These are phyloP conservation scores for Fusarium stilboides DNA, from an alignment of 2,329 filamentous ascomycete species.

Conservation along the genomic window DNA sequence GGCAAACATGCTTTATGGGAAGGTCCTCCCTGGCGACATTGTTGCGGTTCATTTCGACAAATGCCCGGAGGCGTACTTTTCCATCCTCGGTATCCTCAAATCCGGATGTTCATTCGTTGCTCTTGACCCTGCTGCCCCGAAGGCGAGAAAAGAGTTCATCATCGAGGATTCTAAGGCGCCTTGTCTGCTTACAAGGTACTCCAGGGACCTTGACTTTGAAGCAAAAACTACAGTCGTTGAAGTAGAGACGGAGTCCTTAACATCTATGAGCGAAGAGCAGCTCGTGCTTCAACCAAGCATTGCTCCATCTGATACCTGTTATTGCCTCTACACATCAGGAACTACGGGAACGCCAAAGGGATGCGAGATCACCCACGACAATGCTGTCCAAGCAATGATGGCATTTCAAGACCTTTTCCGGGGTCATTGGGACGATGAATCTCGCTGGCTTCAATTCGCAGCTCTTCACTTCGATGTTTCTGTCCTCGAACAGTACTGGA, in stretches of 20 bases:
- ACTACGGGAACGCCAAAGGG: slow-evolving; percentile 91
- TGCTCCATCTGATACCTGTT: slow-evolving; percentile 73
- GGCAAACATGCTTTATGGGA: slow-evolving; percentile 72
- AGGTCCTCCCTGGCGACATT: slow-evolving; percentile 70
- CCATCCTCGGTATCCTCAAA: slow-evolving; percentile 86
- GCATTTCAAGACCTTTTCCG: slow-evolving; percentile 85
- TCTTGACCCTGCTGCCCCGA: slow-evolving; percentile 81
- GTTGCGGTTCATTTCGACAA: slow-evolving; percentile 88
- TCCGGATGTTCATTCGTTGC: slow-evolving; percentile 86
- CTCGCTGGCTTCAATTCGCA: slow-evolving; percentile 92
- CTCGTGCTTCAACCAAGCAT: slow-evolving; percentile 44
- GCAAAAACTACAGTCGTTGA: slow-evolving; percentile 53
- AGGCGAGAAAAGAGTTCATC: slow-evolving; percentile 83
- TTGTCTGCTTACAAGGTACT: slow-evolving; percentile 71
- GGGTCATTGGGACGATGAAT: slow-evolving; percentile 79
- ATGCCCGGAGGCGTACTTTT: slow-evolving; percentile 86
- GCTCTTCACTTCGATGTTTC: slow-evolving; percentile 96
- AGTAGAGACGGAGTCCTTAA: slow-evolving; percentile 54
- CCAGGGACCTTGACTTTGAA: slow-evolving; percentile 53
- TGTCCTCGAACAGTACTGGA: slow-evolving; percentile 95
- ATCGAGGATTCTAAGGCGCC: slow-evolving; percentile 78
- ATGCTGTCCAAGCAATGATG: slow-evolving; percentile 90
- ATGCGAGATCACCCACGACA: slow-evolving; percentile 90
- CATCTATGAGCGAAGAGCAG: slow-evolving; percentile 10
- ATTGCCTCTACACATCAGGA: slow-evolving; percentile 89